Percentiles rank a stretch among this genome's conserved stretches.
Conservation (phyloP, 352 stramenopile genomes). For the Phytophthora kernoviae region DNA sequence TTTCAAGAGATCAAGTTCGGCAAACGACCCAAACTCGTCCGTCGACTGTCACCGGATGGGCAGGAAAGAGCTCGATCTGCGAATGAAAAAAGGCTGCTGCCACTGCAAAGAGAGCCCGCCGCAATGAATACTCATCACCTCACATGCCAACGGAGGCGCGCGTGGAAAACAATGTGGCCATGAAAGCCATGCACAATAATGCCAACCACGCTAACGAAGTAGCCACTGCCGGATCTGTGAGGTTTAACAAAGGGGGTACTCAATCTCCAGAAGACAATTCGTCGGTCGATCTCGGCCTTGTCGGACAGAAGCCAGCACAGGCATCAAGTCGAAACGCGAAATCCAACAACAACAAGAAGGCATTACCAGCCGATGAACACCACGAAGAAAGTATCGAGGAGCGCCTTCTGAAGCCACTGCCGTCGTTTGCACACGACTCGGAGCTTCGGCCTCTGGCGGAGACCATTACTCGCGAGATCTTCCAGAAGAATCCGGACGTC, state of each 20-base stretch:
- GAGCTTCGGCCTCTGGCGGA: slow-evolving; percentile 88
- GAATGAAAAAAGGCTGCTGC: slow-evolving; percentile 66
- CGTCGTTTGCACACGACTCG: slow-evolving; percentile 83
- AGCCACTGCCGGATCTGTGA: neutral
- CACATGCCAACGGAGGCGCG: slow-evolving; percentile 77
- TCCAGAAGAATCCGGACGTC: slow-evolving; percentile 90
- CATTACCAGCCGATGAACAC: slow-evolving; percentile 12
- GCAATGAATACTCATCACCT: slow-evolving; percentile 80
- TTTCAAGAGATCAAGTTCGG: slow-evolving; percentile 93
- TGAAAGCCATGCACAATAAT: slow-evolving; percentile 57
- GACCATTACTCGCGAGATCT: slow-evolving; percentile 93
- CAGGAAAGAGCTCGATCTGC: slow-evolving; percentile 49
- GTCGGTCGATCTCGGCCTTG: slow-evolving; percentile 56
- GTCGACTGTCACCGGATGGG: slow-evolving; percentile 66
- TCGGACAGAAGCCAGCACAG: slow-evolving; percentile 69
- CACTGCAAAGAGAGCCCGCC: slow-evolving; percentile 60
- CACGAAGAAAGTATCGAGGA: slow-evolving; percentile 68
- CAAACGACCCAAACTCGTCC: slow-evolving; percentile 87
- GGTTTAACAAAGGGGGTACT: slow-evolving; percentile 6
- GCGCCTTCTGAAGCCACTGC: slow-evolving; percentile 86
- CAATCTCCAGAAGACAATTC: slow-evolving; percentile 45
- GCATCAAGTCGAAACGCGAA: slow-evolving; percentile 21
- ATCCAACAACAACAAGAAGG: slow-evolving; percentile 35
- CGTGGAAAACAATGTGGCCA: slow-evolving; percentile 80
- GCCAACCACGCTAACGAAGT: slow-evolving; percentile 20